phyloP scores from a whole-genome alignment of 768 basidiomycete genomes.

The Kwoniella sp. region DNA sequence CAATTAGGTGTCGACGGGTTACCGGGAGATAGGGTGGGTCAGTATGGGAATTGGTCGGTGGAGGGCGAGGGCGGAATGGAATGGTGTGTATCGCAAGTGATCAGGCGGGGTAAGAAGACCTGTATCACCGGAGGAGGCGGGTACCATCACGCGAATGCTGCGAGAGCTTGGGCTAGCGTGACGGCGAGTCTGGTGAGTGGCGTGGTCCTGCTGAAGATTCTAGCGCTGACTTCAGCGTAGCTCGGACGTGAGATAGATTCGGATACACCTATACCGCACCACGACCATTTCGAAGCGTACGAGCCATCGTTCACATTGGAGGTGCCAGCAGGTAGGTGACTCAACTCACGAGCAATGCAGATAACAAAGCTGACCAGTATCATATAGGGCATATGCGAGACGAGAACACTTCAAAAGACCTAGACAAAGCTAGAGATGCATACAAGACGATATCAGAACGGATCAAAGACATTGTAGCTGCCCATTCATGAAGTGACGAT shows the following conservation, averaged over 20 bases:
- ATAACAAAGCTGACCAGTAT: constrained; percentile 7
- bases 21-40: constrained; percentile 75
- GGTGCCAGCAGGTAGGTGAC: constrained; percentile 58
- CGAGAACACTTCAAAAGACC: constrained; percentile 67
- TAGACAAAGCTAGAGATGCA: constrained; percentile 30
- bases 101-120: constrained; percentile 39
- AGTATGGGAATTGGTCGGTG: constrained; percentile 68
- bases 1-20: constrained; percentile 89
- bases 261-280: constrained; percentile 75
- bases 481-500: constrained; percentile 6
- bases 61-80: constrained; percentile 66
- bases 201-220: background rate
- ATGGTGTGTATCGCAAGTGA: constrained; percentile 59
- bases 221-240: constrained; percentile 56
- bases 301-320: constrained; percentile 80
- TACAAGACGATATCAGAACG: constrained; percentile 29
- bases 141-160: constrained; percentile 79
- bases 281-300: constrained; percentile 71
- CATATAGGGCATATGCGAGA: constrained; percentile 70
- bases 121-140: constrained; percentile 64
- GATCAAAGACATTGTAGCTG: constrained; percentile 28
- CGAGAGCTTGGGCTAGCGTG: constrained; percentile 81
- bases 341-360: background rate
- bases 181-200: constrained; percentile 72
- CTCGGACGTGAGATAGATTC: constrained; percentile 63